Base-by-base conservation (phyloP, 805 yeast genomes). In the Kuraishia hungarica region DNA sequence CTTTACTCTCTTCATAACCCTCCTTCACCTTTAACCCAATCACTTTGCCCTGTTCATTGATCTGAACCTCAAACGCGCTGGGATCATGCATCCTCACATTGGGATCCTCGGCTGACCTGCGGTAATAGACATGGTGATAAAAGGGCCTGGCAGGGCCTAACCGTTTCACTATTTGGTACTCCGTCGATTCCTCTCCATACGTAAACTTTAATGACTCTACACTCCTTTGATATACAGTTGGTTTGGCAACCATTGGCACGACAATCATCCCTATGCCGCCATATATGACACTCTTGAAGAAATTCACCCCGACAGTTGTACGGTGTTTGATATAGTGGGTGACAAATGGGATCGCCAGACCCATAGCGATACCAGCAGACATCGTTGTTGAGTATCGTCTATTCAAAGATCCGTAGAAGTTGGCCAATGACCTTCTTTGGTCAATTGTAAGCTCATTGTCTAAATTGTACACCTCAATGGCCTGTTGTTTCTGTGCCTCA, bases 311-410 rank as follows among this genome's bases (percentile, higher is more conserved):
- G 4, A 49, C 29, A 4, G 51, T 49, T 11, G 51, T 49, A 21
- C 51, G 51, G 28, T 49, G 51, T 23, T 49, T 49, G n/a, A 24
- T 24, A 23, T 49, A 49, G n/a, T 29, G 51, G 35, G 28, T 24
- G 39, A 49, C 22, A 22, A 49, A 49, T 8, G 51, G 35, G 35
- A 29, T 29, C 11, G 35, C 29, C 35, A 49, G 35, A 5, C 51
- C 51, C 11, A 26, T 29, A 3, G 35, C 39, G 35, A 49, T 24
- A 3, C 51, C 51, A 24, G 51, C 51, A 49, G 28, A 49, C 29
- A 29, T 49, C 20, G 35, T 24, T 17, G 28, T 26, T 22, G 28
- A 24, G 39, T 24, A 29, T 22, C 13, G 28, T 20, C 51, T 49
- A 4, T 26, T 49, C 2, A 49, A 11, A 22, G 39, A 26, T 5